Percentiles rank a stretch among this genome's conserved stretches.
Evolutionary conservation across 2,329 filamentous ascomycete species (phyloP).

Genomic region (Anthostomella pinea): DNA sequence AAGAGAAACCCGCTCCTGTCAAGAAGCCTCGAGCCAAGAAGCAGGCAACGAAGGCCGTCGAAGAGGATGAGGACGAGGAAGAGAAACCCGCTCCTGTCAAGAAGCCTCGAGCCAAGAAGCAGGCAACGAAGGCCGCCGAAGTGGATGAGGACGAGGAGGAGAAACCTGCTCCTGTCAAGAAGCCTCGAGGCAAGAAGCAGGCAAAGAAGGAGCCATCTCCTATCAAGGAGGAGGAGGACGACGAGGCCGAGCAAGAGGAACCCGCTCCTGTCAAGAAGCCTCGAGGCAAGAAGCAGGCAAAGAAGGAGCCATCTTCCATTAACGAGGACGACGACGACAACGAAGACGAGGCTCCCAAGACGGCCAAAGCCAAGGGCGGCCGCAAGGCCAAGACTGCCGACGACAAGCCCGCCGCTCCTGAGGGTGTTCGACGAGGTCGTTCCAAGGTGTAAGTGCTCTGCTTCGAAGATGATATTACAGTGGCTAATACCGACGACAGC

Average conservation of each 20-base stretch:
- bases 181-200: slow-evolving; percentile 25
- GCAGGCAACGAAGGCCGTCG: slow-evolving; percentile 16
- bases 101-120: slow-evolving; percentile 26
- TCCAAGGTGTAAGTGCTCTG: slow-evolving; percentile 3
- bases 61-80: slow-evolving; percentile 15
- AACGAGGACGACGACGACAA: neutral
- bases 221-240: slow-evolving; percentile 18
- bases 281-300: no score
- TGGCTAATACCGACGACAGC: slow-evolving; percentile 2
- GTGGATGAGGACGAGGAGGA: slow-evolving; percentile 24
- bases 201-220: slow-evolving; percentile 20
- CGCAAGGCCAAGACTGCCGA: slow-evolving; percentile 24
- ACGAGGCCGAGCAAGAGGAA: slow-evolving; percentile 27
- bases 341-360: slow-evolving; percentile 23
- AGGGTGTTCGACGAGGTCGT: slow-evolving; percentile 16
- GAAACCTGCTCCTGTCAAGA: slow-evolving; percentile 28
- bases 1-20: slow-evolving; percentile 13
- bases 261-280: slow-evolving; percentile 13
- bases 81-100: slow-evolving; percentile 16
- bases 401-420: slow-evolving; percentile 16
- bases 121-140: slow-evolving; percentile 19
- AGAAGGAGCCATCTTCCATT: no score
- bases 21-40: slow-evolving; percentile 29
- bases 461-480: neutral
- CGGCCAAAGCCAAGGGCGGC: slow-evolving; percentile 28